Base-by-base conservation (phyloP, 805 yeast species). In the Zygosaccharomyces pseudorouxii region DNA sequence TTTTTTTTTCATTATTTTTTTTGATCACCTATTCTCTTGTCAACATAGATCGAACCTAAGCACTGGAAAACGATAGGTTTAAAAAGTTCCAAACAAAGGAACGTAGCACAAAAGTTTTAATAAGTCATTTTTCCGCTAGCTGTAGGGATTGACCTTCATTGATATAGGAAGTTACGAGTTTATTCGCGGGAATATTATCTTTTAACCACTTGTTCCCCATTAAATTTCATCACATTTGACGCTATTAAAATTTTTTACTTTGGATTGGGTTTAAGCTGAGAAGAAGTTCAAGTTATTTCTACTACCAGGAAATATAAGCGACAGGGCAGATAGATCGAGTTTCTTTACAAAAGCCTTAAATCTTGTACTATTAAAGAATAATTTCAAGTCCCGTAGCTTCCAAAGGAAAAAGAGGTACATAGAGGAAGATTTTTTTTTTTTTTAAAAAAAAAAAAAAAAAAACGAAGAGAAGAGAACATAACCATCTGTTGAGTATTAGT, bases 181-280 rank as follows among this genome's bases (percentile, higher is more conserved):
- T 18, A 33, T 14, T 18, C 20, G 9, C 14, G 19, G 19, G 37
- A 18, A 9, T 33, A 33, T 14, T 14, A 33, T 28, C 19, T 22
- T 38, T 12, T 11, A 23, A 38, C 14, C 14, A 18, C 22, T 22
- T 19, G 18, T 19, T 23, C 11, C 25, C n/a, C n/a, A 41, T 10
- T 23, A 20, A 22, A 41, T 41, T 41, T 29, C 44, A 41, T 33
- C 44, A 28, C 44, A 33, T 29, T 29, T 39, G 44, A 22, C 44
- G 36, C 44, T 33, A n/a, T 33, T 19, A 41, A 33, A 33, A 33
- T 33, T 33, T 33, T 33, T 33, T 33, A 33, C 16, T 4, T 33
- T 14, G 9, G 20, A 27, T 16, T 19, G 35, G 23, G 23, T 16
- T 40, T 40, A 23, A 39, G 20, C 20, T 41, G 12, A 41, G 23